Evolutionary conservation across 768 basidiomycete species (phyloP).

Genomic region (Psilocybe subaeruginosa): DNA sequence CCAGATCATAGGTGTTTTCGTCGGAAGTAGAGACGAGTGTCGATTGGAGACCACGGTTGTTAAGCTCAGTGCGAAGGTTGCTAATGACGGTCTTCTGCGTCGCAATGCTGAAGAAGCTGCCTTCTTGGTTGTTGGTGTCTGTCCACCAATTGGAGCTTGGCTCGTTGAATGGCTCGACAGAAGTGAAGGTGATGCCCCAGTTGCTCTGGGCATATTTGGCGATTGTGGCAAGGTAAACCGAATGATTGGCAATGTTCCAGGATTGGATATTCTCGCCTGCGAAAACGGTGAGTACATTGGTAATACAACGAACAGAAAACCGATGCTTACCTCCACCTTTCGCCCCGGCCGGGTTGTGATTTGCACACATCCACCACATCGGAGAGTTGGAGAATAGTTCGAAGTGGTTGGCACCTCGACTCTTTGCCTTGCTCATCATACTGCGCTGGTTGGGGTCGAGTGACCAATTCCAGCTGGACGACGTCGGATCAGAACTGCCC

Average conservation of each 20-base stretch:
- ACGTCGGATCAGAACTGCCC: constrained; percentile 16
- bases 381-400: constrained; percentile 22
- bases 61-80: constrained; percentile 17
- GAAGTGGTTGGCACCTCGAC: constrained; percentile 16
- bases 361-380: constrained; percentile 23
- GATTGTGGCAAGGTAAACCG: constrained; percentile 19
- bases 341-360: constrained; percentile 21
- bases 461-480: constrained; percentile 20
- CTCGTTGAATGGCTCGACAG: constrained; percentile 21
- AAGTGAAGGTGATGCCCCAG: constrained; percentile 19
- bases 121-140: constrained; percentile 22
- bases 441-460: constrained; percentile 18
- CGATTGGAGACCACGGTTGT: constrained; percentile 16
- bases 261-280: constrained; percentile 21
- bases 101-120: constrained; percentile 19
- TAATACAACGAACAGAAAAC: background rate
- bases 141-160: constrained; percentile 22
- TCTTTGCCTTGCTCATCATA: constrained; percentile 17
- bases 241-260: constrained; percentile 19
- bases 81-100: constrained; percentile 16
- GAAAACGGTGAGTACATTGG: background rate
- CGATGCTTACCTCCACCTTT: constrained; percentile 6
- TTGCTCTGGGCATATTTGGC: constrained; percentile 21
- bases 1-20: constrained; percentile 19
- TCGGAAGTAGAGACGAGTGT: constrained; percentile 16